Base-by-base conservation (phyloP, 371 early-diverging fungal species). In the Batrachochytrium dendrobatidis region DNA sequence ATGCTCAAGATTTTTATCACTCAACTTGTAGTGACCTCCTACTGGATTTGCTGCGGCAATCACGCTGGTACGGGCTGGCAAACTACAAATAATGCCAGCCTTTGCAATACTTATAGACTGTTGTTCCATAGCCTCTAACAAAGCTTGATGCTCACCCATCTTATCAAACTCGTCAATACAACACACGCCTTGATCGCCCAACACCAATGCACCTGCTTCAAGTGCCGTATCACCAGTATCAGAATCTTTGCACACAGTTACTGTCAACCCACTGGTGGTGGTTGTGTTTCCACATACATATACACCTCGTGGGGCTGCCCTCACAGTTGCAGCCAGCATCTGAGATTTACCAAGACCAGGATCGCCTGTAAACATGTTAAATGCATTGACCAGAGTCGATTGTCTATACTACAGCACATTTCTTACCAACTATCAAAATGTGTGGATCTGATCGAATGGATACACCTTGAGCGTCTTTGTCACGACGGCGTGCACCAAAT, bases 91-190 rank as follows among this genome's bases (percentile, higher is more conserved):
- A 28, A 89, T 81, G 49, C 99, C 99, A 24, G 99, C 98, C 80
- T 99, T 99, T 55, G 96, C 94, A 15, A 99, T 92, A n/a, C 93
- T 92, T 25, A 99, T 92, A 0, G 95, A 93, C 80, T 99, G 99
- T 76, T 99, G 99, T 80, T 99, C 99, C 99, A 99, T 99, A 22
- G 93, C 99, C 82, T 99, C 99, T 71, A 98, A 94, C 62, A 99
- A 81, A 15, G 95, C 88, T 18, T 94, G 86, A 3, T 88, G 66
- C 60, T 98, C 98, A 17, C 90, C 85, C 95, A 99, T 95, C 72
- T 95, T 96, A 74, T 96, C 97, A 80, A 99, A 99, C 76, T 99
- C 99, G 81, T 99, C 99, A 67, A 99, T 99, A 76, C 98, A 98
- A 71, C 99, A 99, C 1, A 99, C 75, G 56, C 99, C 99, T 57